Evolutionary conservation across 2,329 filamentous ascomycete genomes (phyloP).

Genomic region (Blastomyces silverae): DNA sequence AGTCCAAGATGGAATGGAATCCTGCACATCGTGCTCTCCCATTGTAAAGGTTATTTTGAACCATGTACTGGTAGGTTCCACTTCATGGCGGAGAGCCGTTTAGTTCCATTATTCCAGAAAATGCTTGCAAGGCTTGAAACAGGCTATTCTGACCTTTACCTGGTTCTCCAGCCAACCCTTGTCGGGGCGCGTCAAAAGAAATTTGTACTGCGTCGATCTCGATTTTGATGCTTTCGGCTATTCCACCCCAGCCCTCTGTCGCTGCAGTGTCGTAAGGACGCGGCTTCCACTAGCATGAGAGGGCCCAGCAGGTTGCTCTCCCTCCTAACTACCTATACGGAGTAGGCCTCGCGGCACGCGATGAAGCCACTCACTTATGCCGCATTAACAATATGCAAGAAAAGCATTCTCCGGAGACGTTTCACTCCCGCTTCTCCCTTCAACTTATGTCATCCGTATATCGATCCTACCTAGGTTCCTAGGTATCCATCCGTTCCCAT

Average conservation of each 20-base stretch:
- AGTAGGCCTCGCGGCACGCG: neutral
- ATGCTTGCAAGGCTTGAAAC: slow-evolving; percentile 1
- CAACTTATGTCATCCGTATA: neutral
- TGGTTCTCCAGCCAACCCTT: neutral
- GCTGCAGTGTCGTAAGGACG: no score
- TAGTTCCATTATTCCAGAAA: neutral
- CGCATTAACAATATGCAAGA: neutral
- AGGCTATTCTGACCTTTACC: neutral
- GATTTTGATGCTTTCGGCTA: slow-evolving; percentile 3
- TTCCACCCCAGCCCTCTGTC: neutral
- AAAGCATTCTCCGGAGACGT: neutral
- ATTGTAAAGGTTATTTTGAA: neutral
- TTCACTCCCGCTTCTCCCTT: neutral
- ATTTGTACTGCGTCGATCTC: slow-evolving; percentile 3
- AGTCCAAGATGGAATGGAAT: neutral
- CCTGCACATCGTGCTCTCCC: neutral
- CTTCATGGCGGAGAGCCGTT: neutral
- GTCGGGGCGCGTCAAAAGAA: neutral
- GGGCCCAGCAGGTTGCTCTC: neutral
- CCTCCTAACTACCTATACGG: neutral
- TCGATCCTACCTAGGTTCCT: neutral
- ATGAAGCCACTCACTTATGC: neutral
- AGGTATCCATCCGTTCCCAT: neutral
- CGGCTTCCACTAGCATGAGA: neutral
- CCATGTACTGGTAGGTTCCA: neutral